phyloP scores from a whole-genome alignment of 371 early-diverging fungal species.

The Conidiobolus incongruus region DNA sequence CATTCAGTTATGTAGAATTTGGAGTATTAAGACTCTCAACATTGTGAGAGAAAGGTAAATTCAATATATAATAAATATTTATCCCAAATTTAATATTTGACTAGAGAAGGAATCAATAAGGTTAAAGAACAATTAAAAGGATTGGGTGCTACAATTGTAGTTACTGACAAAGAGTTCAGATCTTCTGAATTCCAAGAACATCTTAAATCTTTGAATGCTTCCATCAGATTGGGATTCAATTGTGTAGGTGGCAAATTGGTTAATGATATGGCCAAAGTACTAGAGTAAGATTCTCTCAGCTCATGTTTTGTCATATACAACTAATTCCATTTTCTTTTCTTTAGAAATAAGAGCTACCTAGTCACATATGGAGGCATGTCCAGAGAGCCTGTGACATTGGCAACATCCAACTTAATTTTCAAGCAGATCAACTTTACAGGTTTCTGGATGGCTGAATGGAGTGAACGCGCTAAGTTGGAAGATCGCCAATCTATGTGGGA shows the following conservation, averaged over 20 bases:
- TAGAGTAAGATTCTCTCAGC: conserved; percentile 19
- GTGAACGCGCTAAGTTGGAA: too few relatives aligned
- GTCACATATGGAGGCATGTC: conserved; percentile 87
- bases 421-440: conserved; percentile 52
- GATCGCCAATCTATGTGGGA: too few relatives aligned
- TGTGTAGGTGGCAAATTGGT: conserved; percentile 79
- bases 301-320: not conserved
- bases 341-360: conserved; percentile 23
- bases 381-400: conserved; percentile 52
- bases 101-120: conserved; percentile 8
- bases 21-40: conserved; percentile 68
- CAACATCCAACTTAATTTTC: conserved; percentile 71
- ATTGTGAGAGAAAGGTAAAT: conserved; percentile 52
- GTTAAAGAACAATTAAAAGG: conserved; percentile 23
- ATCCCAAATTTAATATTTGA: not conserved
- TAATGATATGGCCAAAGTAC: conserved; percentile 42
- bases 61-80: too few relatives aligned
- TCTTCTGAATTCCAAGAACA: conserved; percentile 3
- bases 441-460: conserved; percentile 90
- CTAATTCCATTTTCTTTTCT: not conserved
- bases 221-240: conserved; percentile 59
- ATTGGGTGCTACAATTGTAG: conserved; percentile 60
- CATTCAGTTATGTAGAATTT: conserved; percentile 65
- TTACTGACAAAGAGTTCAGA: conserved; percentile 25
- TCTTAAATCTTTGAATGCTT: conserved; percentile 12